Evolutionary conservation across 768 basidiomycete genomes (phyloP).

Genomic region (Lepiota brunneoincarnata): DNA sequence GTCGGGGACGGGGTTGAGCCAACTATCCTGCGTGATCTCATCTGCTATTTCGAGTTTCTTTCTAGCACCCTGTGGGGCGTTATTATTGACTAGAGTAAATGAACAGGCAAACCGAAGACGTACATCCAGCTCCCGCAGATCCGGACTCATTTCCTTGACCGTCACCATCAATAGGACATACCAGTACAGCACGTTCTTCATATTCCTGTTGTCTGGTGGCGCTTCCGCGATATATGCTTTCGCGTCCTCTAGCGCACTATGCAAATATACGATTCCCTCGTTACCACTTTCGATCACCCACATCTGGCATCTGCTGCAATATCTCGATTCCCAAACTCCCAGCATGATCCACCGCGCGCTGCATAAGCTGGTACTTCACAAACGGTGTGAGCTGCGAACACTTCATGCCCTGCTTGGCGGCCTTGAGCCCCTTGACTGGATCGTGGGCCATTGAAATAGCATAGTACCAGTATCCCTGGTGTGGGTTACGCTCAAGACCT

Average conservation of each 20-base stretch:
- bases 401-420: constrained; percentile 65
- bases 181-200: constrained; percentile 61
- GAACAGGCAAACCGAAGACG: constrained; percentile 11
- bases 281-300: constrained; percentile 47
- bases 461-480: constrained; percentile 64
- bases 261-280: constrained; percentile 59
- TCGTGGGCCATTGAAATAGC: constrained; percentile 51
- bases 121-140: constrained; percentile 53
- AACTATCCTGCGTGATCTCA: constrained; percentile 33
- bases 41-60: constrained; percentile 48
- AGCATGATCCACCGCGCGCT: constrained; percentile 62
- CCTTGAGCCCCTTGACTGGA: constrained; percentile 49
- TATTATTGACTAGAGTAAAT: neutral
- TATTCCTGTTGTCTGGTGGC: constrained; percentile 60
- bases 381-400: constrained; percentile 54
- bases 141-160: constrained; percentile 45
- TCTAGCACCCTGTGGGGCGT: constrained; percentile 26
- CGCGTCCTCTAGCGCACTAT: constrained; percentile 59
- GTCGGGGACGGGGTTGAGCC: constrained; percentile 48
- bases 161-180: constrained; percentile 51
- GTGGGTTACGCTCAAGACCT: constrained; percentile 51
- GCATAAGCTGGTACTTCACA: constrained; percentile 52
- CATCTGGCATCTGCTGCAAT: constrained; percentile 40
- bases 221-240: constrained; percentile 52
- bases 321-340: constrained; percentile 51